A percentile compares a stretch with the other conserved stretches of the same genome.
Evolutionary conservation across 73 alveolate genomes (phyloP).

Genomic region (Paramecium tetraurelia): DNA sequence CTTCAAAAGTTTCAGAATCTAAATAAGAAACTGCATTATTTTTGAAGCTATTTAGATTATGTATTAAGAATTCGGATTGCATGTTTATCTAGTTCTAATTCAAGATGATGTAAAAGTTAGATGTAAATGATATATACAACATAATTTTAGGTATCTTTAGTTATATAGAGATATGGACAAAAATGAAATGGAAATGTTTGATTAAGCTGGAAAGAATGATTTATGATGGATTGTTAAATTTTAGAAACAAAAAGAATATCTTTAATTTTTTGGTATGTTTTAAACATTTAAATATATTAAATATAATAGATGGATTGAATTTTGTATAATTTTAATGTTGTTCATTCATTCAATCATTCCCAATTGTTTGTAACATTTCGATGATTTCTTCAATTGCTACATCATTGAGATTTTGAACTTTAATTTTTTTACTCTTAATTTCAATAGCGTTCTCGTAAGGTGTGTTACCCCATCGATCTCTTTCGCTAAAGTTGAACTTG

Average conservation of each 20-base stretch:
- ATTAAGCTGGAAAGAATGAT: not conserved
- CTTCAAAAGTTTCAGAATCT: not conserved
- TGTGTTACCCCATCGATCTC: constrained; percentile 47
- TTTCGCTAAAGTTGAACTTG: constrained; percentile 30
- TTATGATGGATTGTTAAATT: no score
- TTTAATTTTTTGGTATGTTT: not conserved
- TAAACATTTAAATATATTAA: no score
- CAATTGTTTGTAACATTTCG: not conserved
- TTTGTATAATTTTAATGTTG: not conserved
- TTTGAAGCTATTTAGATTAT: not conserved
- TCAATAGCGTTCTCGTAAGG: constrained; percentile 32
- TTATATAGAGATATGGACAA: not conserved
- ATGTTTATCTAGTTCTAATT: not conserved
- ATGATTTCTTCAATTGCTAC: not conserved
- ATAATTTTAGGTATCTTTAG: no score
- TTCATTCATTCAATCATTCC: not conserved
- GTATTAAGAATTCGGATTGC: not conserved
- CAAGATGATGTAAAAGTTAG: not conserved
- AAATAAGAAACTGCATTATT: not conserved
- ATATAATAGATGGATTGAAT: not conserved
- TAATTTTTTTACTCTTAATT: not conserved
- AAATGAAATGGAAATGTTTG: not conserved
- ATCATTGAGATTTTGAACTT: not conserved
- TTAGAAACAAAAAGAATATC: not conserved
- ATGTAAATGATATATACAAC: no score